Evolutionary conservation across 2,329 filamentous ascomycete species (phyloP), one percentile per base, ranked within the genome.

Genomic region (Hypoxylon sp.): DNA sequence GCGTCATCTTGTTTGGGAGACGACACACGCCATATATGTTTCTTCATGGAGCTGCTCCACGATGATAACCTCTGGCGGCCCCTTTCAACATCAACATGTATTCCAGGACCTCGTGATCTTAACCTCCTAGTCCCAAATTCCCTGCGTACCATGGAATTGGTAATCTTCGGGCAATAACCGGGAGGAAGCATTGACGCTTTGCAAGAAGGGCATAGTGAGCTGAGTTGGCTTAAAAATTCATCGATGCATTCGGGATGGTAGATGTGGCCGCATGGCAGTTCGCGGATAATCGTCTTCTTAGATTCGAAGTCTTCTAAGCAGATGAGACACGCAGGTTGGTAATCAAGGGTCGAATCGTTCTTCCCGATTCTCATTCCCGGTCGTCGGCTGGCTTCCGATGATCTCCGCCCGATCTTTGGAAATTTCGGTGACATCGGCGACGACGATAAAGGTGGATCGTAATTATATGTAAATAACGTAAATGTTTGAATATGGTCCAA

Each of bases 241-340:
- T 98, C 94, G 70, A 98, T 94, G 75, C 96, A 99, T 70, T 92
- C 91, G 0, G 93, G 91, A 72, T 99, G 95, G 79, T 94, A 99
- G 62, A 98, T 95, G 77, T 99, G 96, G 0, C 91, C 90, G 74
- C 96, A 99, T 0, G 93, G 89, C 2, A 98, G 84, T 79, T 98
- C 92, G 60, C 94, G 91, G 60, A 98, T 94, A 19, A 89, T 87
- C 0, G 92, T 91, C 17, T 85, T 81, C 38, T 88, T 86, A 14
- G 89, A 86, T 28, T 91, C 85, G 75, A 93, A 98, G 65, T 93
- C 89, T 60, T 93, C 92, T 0, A 97, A 85, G 76, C 96, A 99
- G 58, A 98, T 97, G n/a, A 93, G 89, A 76, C 96, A 98, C 2
- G 87, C 90, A 0, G 93, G 90, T 77, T 98, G 96, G 19, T 90